Conservation (phyloP, 306 rosid species). For the Leucaena leucocephala region DNA sequence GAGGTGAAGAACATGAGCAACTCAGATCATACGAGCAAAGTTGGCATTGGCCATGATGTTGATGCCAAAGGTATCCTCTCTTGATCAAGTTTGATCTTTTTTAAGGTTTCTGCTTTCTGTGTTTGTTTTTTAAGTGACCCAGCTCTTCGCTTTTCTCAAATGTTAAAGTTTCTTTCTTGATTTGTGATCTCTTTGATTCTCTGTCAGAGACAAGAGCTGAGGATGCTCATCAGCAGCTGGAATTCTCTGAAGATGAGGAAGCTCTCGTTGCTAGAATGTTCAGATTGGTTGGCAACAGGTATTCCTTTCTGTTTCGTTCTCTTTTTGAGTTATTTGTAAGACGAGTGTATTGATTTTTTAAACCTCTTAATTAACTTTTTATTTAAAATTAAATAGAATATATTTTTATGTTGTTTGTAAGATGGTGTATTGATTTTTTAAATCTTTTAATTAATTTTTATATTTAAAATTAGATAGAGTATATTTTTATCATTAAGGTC, state of each 20-base stretch:
- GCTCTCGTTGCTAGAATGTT: constrained; percentile 35
- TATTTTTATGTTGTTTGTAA: no score
- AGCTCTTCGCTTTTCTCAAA: background rate
- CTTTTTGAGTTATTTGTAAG: no score
- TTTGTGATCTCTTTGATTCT: background rate
- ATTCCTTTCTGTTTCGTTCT: no score
- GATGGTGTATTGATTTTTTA: no score
- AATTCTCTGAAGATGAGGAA: constrained; percentile 33
- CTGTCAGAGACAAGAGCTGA: background rate
- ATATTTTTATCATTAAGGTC: no score
- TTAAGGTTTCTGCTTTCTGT: background rate
- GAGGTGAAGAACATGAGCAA: background rate
- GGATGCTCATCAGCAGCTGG: background rate
- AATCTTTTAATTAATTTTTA: no score
- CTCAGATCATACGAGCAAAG: background rate
- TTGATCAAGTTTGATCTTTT: background rate
- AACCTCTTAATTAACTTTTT: no score
- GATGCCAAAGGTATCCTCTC: background rate
- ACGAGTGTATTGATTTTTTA: no score
- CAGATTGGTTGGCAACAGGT: constrained; percentile 39
- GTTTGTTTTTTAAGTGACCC: background rate
- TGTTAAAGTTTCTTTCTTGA: no score
- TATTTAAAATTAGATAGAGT: no score
- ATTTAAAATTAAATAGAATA: no score
- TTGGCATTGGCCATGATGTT: background rate